Percentiles rank a stretch among this genome's conserved stretches.
Evolutionary conservation across 441 rosid genomes (phyloP).

Genomic region (Pelargonium citronellum): DNA sequence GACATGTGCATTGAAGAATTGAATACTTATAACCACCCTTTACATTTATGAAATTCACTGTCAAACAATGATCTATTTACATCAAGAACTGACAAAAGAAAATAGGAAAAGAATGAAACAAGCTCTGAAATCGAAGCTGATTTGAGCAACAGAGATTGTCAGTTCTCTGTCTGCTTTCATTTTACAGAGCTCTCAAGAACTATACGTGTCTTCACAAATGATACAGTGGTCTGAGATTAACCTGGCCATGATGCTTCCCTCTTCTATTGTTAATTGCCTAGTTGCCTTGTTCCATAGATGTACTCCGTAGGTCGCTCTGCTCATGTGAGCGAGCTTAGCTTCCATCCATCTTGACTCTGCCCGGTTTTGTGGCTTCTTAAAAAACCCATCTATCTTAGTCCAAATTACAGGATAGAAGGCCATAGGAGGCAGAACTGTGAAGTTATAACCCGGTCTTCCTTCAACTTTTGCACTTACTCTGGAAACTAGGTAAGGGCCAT

Average conservation of each 20-base stretch:
- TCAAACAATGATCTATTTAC: background rate
- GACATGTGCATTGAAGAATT: slow-evolving; percentile 1
- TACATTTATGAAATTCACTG: background rate
- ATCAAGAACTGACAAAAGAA: background rate
- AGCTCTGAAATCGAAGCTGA: slow-evolving; percentile 1
- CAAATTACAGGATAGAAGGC: slow-evolving; percentile 55
- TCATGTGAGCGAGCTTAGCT: slow-evolving; percentile 38
- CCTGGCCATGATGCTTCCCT: slow-evolving; percentile 46
- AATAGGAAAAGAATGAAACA: background rate
- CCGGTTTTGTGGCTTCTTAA: slow-evolving; percentile 32
- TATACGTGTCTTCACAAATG: slow-evolving; percentile 31
- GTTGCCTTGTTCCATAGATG: slow-evolving; percentile 65
- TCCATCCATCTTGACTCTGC: slow-evolving; percentile 28
- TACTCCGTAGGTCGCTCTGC: slow-evolving; percentile 33
- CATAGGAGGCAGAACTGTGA: slow-evolving; percentile 41
- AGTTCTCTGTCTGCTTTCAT: background rate
- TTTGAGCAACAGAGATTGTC: background rate
- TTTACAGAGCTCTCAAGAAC: slow-evolving; percentile 20
- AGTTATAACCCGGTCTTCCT: slow-evolving; percentile 28
- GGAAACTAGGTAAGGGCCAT: slow-evolving; percentile 60
- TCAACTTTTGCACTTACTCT: slow-evolving; percentile 38
- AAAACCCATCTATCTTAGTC: slow-evolving; percentile 40
- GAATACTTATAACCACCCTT: background rate
- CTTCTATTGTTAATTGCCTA: slow-evolving; percentile 32
- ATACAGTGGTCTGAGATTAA: slow-evolving; percentile 38